Base-by-base conservation (phyloP, 192 early-diverging fungal genomes). In the Backusella luteola region DNA sequence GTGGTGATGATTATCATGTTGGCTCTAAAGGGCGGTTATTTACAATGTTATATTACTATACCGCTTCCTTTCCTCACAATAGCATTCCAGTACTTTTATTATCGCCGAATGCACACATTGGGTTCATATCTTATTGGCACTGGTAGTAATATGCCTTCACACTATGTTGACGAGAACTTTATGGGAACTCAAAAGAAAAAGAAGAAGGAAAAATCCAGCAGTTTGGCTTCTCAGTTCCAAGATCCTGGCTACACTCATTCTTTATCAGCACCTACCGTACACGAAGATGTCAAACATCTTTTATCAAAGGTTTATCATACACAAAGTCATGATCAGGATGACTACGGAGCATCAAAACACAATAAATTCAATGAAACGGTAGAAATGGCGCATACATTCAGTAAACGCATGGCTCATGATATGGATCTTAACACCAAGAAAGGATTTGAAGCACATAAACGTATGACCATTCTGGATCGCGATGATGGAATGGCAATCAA, bases 21-120 rank as follows among this genome's bases (percentile, higher is more conserved):
- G 75, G 89, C 85, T 81, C 85, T 89, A 34, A 85, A 81, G 68
- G 71, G 44, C 7, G 83, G 78, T 21, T 75, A 83, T 63, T 77
- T 75, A 38, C 90, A 83, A 67, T 90, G 76, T 15, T 81, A 73
- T 56, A 81, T 83, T 9, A 34, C 92, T 39, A 76, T 92, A 34
- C 93, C 93, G 6, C 81, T 93, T 75, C 92, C 92, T 4, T 77
- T 90, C 32, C 66, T 93, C 4, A 91, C 92, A 6, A 29, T 88
- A 21, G 32, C 77, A 0, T 83, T 84, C 73, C 91, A 91, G 66
- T 56, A 87, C 3, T 80, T 84, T 42, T 81, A 89, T 74, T 41
- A 82, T 0, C 75, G 81, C 8, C 80, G 84, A 63, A 77, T 89
- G 53, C 69, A 68, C 34, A 53, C 23, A 0, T 42, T 79, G 21